phyloP scores from a whole-genome alignment of 352 stramenopile species.

The Phytophthora quininea region DNA sequence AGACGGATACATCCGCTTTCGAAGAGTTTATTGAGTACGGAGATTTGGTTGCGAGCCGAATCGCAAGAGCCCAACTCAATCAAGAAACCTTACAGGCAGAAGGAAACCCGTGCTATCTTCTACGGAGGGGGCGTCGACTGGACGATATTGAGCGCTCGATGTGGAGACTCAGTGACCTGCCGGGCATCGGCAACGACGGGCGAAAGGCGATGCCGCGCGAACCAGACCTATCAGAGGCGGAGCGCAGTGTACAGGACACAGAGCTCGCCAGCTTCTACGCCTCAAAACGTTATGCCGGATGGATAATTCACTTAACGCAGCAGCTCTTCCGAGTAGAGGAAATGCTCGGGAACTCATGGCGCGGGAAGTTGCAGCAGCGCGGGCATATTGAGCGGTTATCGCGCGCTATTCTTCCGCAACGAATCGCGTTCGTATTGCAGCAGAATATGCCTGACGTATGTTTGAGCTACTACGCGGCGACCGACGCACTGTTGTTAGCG shows the following conservation, averaged over 20 bases:
- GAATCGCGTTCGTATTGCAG: slow-evolving; percentile 52
- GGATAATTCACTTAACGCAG: slow-evolving; percentile 56
- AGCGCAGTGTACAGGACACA: slow-evolving; percentile 63
- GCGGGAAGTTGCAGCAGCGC: slow-evolving; percentile 54
- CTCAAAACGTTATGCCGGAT: slow-evolving; percentile 11
- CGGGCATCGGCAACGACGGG: slow-evolving; percentile 70
- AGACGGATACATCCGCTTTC: slow-evolving; percentile 11
- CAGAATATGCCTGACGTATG: slow-evolving; percentile 41
- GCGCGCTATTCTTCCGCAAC: slow-evolving; percentile 58
- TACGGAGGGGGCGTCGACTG: slow-evolving; percentile 26
- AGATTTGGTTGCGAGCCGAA: slow-evolving; percentile 41
- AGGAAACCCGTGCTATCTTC: slow-evolving; percentile 34
- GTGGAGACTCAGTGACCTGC: slow-evolving; percentile 63
- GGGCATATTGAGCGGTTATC: slow-evolving; percentile 44
- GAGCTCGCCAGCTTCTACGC: slow-evolving; percentile 56
- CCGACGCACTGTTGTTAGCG: slow-evolving; percentile 64
- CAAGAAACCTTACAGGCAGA: slow-evolving; percentile 20
- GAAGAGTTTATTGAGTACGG: slow-evolving; percentile 60
- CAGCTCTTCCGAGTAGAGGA: slow-evolving; percentile 70
- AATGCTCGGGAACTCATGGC: slow-evolving; percentile 55
- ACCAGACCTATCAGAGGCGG: slow-evolving; percentile 36
- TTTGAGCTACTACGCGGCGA: slow-evolving; percentile 60
- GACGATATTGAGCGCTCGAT: slow-evolving; percentile 62
- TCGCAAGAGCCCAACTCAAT: slow-evolving; percentile 32
- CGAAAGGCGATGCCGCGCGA: slow-evolving; percentile 60